Percentiles rank a stretch among this genome's conserved stretches.
Conservation (phyloP, 2,329 filamentous ascomycete genomes). For the Graphilbum sp. region DNA sequence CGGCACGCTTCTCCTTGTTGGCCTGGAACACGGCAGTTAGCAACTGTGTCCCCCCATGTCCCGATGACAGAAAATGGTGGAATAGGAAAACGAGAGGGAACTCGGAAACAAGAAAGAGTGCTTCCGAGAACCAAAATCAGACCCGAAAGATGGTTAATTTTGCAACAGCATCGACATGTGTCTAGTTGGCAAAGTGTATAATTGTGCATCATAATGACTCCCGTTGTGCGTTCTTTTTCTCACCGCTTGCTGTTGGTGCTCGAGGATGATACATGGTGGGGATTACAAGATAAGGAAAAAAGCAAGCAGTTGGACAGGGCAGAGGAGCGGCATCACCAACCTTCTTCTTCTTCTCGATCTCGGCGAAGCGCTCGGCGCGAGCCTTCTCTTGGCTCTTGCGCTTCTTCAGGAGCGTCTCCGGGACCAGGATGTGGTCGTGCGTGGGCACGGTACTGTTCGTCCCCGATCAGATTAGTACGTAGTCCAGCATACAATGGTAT, state of each 20-base stretch:
- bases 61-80: too few species aligned
- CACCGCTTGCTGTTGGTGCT: neutral
- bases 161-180: constrained; percentile 92
- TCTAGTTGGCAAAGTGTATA: constrained; percentile 84
- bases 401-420: constrained; percentile 99
- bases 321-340: constrained; percentile 32
- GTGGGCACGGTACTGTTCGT: constrained; percentile 68
- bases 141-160: constrained; percentile 99
- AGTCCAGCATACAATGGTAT: constrained; percentile 48
- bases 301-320: constrained; percentile 1
- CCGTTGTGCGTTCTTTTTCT: constrained; percentile 22
- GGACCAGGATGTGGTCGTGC: constrained; percentile 89
- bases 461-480: constrained; percentile 62
- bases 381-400: constrained; percentile 99
- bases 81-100: neutral
- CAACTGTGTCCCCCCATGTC: too few species aligned
- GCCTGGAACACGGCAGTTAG: constrained; percentile 37
- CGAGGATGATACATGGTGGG: constrained; percentile 2
- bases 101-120: constrained; percentile 3
- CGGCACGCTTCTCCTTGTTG: constrained; percentile 95
- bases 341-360: constrained; percentile 75
- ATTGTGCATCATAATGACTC: constrained; percentile 70
- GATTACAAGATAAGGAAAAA: constrained; percentile 1
- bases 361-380: constrained; percentile 70
- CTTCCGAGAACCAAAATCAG: constrained; percentile 40